Base-by-base conservation (phyloP, 2,329 filamentous ascomycete genomes). In the Nectriaceae sp. region DNA sequence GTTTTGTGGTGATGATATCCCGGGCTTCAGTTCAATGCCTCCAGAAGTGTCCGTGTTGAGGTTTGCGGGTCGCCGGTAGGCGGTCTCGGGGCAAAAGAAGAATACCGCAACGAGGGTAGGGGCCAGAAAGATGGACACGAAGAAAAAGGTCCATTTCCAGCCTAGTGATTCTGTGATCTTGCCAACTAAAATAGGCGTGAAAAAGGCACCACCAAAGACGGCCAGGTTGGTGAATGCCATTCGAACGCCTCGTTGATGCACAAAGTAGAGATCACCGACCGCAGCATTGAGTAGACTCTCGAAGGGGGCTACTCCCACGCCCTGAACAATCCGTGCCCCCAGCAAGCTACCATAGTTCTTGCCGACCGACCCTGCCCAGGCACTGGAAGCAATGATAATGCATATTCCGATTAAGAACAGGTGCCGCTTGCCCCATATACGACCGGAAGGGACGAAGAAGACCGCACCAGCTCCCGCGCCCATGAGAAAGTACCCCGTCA, bases 341-440 rank as follows among this genome's bases (percentile, higher is more conserved):
- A 94, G 65, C 51, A 97, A 75, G 62, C 84, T 89, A 15, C 72
- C 75, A 67, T 95, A 94, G 66, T 83, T 83, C 33, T 75, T 77
- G 11, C 81, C 79, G 15, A 82, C 83, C 0, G 79, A 82, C 22
- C 89, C 89, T 20, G 83, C 91, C 92, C 92, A 97, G 5, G 80
- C 82, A 56, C 85, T 89, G 48, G 87, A 88, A 37, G 80, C 75
- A 36, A 95, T 79, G 60, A 96, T 78, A 49, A 96, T 77, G 40
- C 89, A 55, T 39, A 86, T 85, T 6, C 90, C 91, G 2, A 95
- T 60, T 21, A 97, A 71, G 67, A 96, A 97, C 15, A 91, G 73
- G 73, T 97, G 93, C 35, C 92, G 81, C 70, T 96, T 97, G 33
- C 93, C 93, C 89, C 90, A 97, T 54, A 97, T 87, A 48, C 92